phyloP scores from a whole-genome alignment of 371 early-diverging fungal genomes.

The Paraphysoderma sedebokerense region DNA sequence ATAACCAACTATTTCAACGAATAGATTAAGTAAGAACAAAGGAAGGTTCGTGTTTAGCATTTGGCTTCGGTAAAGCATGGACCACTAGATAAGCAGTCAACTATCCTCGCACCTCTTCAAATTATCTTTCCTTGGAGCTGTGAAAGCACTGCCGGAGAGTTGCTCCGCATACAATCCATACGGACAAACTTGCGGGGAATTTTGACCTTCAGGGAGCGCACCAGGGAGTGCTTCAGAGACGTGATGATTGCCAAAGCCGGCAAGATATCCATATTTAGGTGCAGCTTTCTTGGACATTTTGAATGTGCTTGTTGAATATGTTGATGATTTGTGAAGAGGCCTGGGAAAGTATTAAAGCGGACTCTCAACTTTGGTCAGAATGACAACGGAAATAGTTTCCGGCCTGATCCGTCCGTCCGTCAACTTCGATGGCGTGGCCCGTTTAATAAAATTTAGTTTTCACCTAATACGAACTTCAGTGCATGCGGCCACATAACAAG shows the following conservation, averaged over 20 bases:
- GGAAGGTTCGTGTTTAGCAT: background rate
- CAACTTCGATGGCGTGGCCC: no score
- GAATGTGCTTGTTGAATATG: no score
- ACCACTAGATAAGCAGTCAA: background rate
- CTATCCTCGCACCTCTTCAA: conserved; percentile 41
- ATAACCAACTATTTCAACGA: conserved; percentile 57
- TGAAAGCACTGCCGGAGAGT: conserved; percentile 88
- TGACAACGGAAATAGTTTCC: no score
- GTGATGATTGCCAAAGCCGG: conserved; percentile 38
- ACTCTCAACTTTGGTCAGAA: no score
- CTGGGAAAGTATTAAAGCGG: no score
- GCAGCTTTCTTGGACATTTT: no score
- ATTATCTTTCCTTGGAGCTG: conserved; percentile 68
- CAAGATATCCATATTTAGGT: conserved; percentile 6
- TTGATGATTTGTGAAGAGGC: no score
- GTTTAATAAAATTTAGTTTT: no score
- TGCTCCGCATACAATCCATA: conserved; percentile 89
- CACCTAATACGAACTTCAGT: no score
- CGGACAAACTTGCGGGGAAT: conserved; percentile 81
- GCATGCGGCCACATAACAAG: no score
- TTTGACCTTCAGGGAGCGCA: conserved; percentile 75
- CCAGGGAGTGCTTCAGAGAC: conserved; percentile 66
- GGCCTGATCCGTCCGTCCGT: no score
- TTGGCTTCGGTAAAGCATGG: no score
- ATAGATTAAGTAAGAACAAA: background rate